Percentiles rank a stretch among this genome's conserved stretches.
These are phyloP conservation scores for Collybia nuda DNA, from an alignment of 768 basidiomycete species.

Conservation along the genomic window DNA sequence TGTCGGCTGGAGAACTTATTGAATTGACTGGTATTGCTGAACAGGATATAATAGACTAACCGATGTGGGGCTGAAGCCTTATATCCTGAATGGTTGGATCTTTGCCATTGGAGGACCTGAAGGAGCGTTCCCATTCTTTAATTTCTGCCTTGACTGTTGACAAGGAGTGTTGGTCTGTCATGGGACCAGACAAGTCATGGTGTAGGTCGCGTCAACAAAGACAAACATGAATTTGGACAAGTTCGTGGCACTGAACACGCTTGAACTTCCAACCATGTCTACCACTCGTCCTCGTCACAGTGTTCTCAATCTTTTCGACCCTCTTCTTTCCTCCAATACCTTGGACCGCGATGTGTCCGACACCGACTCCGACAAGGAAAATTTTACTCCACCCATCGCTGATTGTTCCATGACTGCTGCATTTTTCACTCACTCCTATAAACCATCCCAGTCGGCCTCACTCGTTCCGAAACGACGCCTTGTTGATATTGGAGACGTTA, in stretches of 20 bases:
- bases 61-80: conserved; percentile 56
- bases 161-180: conserved; percentile 36
- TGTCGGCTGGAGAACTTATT: conserved; percentile 52
- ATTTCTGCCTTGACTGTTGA: conserved; percentile 63
- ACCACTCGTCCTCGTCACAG: conserved; percentile 42
- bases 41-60: conserved; percentile 37
- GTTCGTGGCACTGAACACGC: conserved; percentile 10
- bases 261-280: conserved; percentile 21
- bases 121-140: conserved; percentile 76
- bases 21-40: conserved; percentile 5
- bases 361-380: conserved; percentile 49
- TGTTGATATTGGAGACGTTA: conserved; percentile 51
- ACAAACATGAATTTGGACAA: conserved; percentile 32
- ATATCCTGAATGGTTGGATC: conserved; percentile 74
- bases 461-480: conserved; percentile 38
- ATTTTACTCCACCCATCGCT: conserved; percentile 21
- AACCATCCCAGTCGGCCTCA: conserved; percentile 14
- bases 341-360: conserved; percentile 21
- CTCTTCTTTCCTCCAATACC: conserved; percentile 28
- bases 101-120: conserved; percentile 52
- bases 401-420: conserved; percentile 21
- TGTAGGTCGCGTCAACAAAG: conserved; percentile 35
- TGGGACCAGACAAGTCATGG: conserved; percentile 15
- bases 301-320: conserved; percentile 52
- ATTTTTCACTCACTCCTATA: conserved; percentile 34